Percentiles rank a stretch among this genome's conserved stretches.
These are phyloP conservation scores for Acacia crassicarpa DNA, from an alignment of 306 rosid genomes.

Conservation along the genomic window DNA sequence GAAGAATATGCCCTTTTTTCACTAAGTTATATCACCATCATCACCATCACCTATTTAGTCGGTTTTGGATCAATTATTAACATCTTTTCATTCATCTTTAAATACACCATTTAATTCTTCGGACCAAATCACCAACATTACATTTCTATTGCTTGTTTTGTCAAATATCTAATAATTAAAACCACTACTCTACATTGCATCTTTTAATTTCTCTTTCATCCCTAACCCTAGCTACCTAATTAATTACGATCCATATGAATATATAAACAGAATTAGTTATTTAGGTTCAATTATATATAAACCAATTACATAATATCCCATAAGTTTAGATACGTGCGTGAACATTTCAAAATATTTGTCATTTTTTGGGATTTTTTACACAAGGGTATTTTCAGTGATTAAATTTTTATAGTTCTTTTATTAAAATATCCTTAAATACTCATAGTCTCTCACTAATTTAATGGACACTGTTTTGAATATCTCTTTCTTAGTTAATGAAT, in stretches of 20 bases:
- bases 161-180: not conserved
- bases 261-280: too few relatives aligned
- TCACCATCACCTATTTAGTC: slow-evolving; percentile 23
- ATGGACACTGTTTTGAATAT: too few relatives aligned
- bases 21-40: not conserved
- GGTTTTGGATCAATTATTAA: slow-evolving; percentile 11
- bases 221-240: not conserved
- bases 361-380: too few relatives aligned
- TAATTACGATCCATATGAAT: not conserved
- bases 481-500: too few relatives aligned
- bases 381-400: too few relatives aligned
- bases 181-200: not conserved
- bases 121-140: not conserved
- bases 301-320: not conserved
- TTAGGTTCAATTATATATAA: not conserved
- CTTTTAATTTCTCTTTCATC: not conserved
- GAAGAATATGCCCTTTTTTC: not conserved
- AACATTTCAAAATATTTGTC: too few relatives aligned
- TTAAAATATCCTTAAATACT: too few relatives aligned
- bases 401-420: too few relatives aligned
- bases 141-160: not conserved
- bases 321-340: too few relatives aligned
- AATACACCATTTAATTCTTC: not conserved
- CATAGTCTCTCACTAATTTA: too few relatives aligned
- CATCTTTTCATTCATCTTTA: not conserved